Base-by-base conservation (phyloP, 2,329 filamentous ascomycete genomes). In the Sporothrix schenckii region DNA sequence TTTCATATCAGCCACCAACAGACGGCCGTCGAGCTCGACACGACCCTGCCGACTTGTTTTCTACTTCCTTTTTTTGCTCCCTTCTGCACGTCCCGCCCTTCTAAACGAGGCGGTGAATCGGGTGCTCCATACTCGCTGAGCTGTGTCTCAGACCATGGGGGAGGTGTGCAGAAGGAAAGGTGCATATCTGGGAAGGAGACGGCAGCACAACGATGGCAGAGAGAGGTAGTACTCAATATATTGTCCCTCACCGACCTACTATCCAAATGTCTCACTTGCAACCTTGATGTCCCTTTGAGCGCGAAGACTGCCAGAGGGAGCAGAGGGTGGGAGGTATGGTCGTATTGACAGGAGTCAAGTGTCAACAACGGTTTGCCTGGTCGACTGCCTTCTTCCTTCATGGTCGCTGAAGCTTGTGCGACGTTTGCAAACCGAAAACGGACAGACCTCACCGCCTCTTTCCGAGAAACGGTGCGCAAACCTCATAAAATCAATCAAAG, bases 61-160 rank as follows among this genome's bases (percentile, higher is more conserved):
- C 34, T 34, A 2, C 41, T 13, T 44, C 6, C 41, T 16, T 44
- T 56, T 30, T 56, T 4, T 56, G 21, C 53, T 27, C 30, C n/a
- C 34, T 44, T 27, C 2, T 39, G 19, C 60, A 13, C 10, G 10
- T 49, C 39, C 30, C 10, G 21, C 6, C 44, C 24, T 30, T 49
- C 21, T 19, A 21, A 14, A 1, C 14, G 60, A 65, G 60, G 60
- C 60, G 58, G 60, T 65, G 60, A 50, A 50, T 6, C 60, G 60
- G 39, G 60, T 65, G 60, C 47, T 21, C 47, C 61, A n/a, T 34
- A 66, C 61, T 66, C 61, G 61, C 61, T 66, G 61, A 66, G 24
- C 27, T 39, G 19, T 66, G 61, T 66, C 61, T 66, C 61, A 52
- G 61, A 39, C 16, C 44, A 52, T 47, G 61, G 44, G 13, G 6